These are phyloP conservation scores for Ophioceras dolichostomum DNA, from an alignment of 2,329 filamentous ascomycete species.

Conservation along the genomic window DNA sequence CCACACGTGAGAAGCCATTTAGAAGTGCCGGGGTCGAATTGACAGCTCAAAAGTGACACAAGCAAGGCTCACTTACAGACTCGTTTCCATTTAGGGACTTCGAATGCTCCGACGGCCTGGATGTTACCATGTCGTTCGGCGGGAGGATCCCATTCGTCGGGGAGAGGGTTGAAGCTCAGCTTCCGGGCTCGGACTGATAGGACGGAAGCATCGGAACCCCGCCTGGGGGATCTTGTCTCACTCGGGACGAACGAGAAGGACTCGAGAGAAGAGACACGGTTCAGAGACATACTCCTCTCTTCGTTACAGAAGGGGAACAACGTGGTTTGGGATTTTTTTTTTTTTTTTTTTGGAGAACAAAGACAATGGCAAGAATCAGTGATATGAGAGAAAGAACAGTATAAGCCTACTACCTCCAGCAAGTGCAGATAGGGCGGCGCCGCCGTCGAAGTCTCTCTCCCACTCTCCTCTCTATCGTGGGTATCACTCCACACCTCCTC, in stretches of 20 bases:
- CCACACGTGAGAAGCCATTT: no score
- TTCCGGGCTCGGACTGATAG: conserved; percentile 35
- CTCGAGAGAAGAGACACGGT: conserved; percentile 39
- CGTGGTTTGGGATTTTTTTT: background rate
- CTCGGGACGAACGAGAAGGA: conserved; percentile 30
- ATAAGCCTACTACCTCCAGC: no score
- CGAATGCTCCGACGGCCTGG: conserved; percentile 38
- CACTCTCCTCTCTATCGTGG: no score
- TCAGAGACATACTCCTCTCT: conserved; percentile 44
- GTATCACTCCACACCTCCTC: no score
- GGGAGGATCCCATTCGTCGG: conserved; percentile 36
- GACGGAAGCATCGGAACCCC: conserved; percentile 28
- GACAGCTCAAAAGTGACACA: no score
- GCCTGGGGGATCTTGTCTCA: conserved; percentile 24
- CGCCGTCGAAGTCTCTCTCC: no score
- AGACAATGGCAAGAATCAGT: no score
- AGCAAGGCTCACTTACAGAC: conserved; percentile 34
- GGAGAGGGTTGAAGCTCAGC: conserved; percentile 42
- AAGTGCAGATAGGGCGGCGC: no score
- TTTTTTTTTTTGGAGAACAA: no score
- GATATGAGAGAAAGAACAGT: no score
- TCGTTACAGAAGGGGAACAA: no score
- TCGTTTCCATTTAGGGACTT: conserved; percentile 41
- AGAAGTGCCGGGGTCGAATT: no score
- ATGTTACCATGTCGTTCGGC: conserved; percentile 24